Evolutionary conservation across 345 rosid species (phyloP).

Genomic region (Excoecaria cochinchinensis): DNA sequence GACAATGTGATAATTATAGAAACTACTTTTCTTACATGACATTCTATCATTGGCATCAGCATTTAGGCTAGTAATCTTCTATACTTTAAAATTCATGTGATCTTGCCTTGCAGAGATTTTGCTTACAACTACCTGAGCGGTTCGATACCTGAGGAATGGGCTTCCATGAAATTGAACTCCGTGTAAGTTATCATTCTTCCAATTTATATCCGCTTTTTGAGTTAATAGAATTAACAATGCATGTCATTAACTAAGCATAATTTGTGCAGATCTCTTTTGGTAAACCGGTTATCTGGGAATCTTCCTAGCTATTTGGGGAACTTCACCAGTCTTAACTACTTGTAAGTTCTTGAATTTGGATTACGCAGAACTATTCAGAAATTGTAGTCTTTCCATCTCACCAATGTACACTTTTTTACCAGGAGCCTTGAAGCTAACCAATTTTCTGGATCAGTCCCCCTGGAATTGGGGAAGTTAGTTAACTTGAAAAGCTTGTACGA

Average conservation of each 20-base stretch:
- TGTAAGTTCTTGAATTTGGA: conserved; percentile 38
- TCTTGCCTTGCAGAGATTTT: conserved; percentile 40
- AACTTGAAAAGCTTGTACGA: conserved; percentile 47
- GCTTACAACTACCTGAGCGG: conserved; percentile 58
- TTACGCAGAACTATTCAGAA: neutral
- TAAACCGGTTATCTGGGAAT: conserved; percentile 50
- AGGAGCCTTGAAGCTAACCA: conserved; percentile 57
- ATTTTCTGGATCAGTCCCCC: conserved; percentile 52
- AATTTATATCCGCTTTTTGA: neutral
- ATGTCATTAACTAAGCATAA: neutral
- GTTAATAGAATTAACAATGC: neutral
- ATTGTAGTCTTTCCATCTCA: neutral
- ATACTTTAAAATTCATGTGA: conserved; percentile 9
- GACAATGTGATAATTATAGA: conserved; percentile 39
- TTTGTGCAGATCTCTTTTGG: conserved; percentile 48
- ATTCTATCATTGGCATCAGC: no score
- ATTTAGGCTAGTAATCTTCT: neutral
- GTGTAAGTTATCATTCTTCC: conserved; percentile 42
- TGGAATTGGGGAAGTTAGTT: conserved; percentile 50
- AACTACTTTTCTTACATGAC: no score
- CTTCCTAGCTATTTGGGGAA: conserved; percentile 51
- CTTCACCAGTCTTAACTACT: conserved; percentile 38
- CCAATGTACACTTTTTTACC: neutral
- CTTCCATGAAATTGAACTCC: conserved; percentile 37
- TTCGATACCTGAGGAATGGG: conserved; percentile 54